Evolutionary conservation across 225 moss, liverwort and hornwort genomes (phyloP).

Genomic region (Climacium dendroides): DNA sequence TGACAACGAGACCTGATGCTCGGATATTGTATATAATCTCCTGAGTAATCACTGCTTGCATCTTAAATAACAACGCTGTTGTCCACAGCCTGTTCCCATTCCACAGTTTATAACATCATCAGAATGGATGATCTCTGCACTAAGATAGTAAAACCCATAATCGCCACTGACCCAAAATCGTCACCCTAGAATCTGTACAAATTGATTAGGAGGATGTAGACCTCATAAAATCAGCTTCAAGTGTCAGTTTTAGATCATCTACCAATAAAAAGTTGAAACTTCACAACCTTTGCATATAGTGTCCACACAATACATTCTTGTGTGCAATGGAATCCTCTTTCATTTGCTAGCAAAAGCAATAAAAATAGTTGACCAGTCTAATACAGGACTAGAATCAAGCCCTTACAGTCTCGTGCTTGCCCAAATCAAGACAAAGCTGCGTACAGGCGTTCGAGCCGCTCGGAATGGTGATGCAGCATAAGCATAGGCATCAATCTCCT

Average conservation of each 20-base stretch:
- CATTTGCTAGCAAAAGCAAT: neutral
- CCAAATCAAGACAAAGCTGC: constrained; percentile 15
- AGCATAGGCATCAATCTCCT: neutral
- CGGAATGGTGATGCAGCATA: constrained; percentile 9
- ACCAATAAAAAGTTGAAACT: neutral
- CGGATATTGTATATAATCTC: constrained; percentile 8
- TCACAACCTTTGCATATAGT: neutral
- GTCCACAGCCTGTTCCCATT: constrained; percentile 9
- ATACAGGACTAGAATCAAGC: neutral
- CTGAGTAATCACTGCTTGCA: constrained; percentile 15
- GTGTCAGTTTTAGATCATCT: neutral
- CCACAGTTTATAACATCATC: neutral
- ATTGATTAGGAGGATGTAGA: neutral
- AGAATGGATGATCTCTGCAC: neutral
- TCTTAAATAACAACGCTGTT: neutral
- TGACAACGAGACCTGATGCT: constrained; percentile 3
- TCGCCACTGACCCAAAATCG: neutral
- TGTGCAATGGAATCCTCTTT: neutral
- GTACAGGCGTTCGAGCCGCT: constrained; percentile 17
- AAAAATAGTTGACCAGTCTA: neutral
- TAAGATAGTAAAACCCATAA: neutral
- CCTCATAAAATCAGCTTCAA: neutral
- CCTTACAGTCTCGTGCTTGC: constrained; percentile 24
- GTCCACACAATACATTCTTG: neutral
- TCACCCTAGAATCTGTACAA: neutral